These are phyloP conservation scores for Chrysoporthe puriensis DNA, from an alignment of 2,329 filamentous ascomycete species.

Conservation along the genomic window DNA sequence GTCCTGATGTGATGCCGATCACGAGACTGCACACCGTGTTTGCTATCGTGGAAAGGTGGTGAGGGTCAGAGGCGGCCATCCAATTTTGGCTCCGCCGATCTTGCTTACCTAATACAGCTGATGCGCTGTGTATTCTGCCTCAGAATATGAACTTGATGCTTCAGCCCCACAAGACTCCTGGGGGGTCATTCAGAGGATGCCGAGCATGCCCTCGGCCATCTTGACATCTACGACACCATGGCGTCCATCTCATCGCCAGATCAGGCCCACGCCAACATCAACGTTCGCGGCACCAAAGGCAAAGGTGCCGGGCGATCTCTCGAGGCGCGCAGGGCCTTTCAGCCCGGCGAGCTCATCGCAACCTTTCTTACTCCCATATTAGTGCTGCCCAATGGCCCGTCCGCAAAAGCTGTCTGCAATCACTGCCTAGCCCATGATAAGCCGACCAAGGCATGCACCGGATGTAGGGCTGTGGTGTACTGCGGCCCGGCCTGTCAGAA, in stretches of 20 bases:
- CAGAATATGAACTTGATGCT: slow-evolving; percentile 2
- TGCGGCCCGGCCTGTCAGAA: slow-evolving; percentile 59
- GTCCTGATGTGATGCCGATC: neutral
- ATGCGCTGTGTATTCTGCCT: neutral
- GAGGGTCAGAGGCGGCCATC: neutral
- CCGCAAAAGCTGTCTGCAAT: slow-evolving; percentile 50
- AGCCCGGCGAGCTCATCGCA: slow-evolving; percentile 51
- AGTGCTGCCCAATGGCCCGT: slow-evolving; percentile 51
- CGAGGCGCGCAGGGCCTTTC: slow-evolving; percentile 46
- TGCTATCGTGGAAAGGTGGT: neutral
- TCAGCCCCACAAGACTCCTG: neutral
- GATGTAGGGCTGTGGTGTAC: slow-evolving; percentile 58
- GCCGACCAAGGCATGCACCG: slow-evolving; percentile 49
- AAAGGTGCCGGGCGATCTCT: slow-evolving; percentile 48
- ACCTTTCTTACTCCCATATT: slow-evolving; percentile 49
- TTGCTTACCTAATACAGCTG: slow-evolving; percentile 24
- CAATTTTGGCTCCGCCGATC: neutral
- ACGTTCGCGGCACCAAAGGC: slow-evolving; percentile 34
- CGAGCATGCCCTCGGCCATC: neutral
- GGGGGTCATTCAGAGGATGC: neutral
- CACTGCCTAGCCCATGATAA: slow-evolving; percentile 46
- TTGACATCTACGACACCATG: slow-evolving; percentile 14
- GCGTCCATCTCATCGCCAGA: slow-evolving; percentile 17
- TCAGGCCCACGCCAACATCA: slow-evolving; percentile 12
- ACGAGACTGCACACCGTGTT: neutral